Base-by-base conservation (phyloP, 306 rosid species). In the Inga leiocalycina region DNA sequence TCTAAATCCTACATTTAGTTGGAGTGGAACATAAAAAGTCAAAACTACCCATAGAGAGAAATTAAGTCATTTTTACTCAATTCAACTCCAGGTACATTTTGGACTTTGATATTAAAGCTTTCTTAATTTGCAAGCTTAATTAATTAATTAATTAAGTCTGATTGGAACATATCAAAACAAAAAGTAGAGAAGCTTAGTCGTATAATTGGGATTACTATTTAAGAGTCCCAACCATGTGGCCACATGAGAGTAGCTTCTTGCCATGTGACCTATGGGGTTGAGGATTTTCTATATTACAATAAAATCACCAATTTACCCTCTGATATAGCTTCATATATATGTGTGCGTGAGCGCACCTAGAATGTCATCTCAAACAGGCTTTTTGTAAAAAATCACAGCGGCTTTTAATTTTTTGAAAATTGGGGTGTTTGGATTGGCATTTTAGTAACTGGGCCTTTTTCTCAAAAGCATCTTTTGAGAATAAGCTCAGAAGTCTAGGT, bases 161-260 rank as follows among this genome's bases (percentile, higher is more conserved):
- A 41, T 30, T 30, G 9, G 37, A 12, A 64, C 30, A 27, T 64
- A 64, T 64, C 20, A 30, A 64, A 64, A 19, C 14, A 13, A 11
- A 27, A 64, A 27, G 70, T 64, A 30, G 32, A 27, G 70, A 30
- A 30, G 68, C 68, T 22, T 27, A 9, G 27, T 62, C 68, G 39
- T 24, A 62, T 27, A 24, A 62, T 62, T 27, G 89, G 89, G 89
- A 77, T 70, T 78, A 34, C 8, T 20, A 5, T 5, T 30, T 90
- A 89, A 89, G 91, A 89, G 87, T 71, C 88, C 89, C 81, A 85
- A 85, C 91, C 99, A 94, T 90, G 99, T 97, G 98, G 91, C 71
- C 99, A 90, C 99, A 91, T 52, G 77, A 65, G 41, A 83, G 84
- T 89, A 89, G 86, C 80, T 87, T 90, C 90, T 52, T 78, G 85